Base-by-base conservation (phyloP, 495 filamentous ascomycete species). In the Penicillium riverlandense region DNA sequence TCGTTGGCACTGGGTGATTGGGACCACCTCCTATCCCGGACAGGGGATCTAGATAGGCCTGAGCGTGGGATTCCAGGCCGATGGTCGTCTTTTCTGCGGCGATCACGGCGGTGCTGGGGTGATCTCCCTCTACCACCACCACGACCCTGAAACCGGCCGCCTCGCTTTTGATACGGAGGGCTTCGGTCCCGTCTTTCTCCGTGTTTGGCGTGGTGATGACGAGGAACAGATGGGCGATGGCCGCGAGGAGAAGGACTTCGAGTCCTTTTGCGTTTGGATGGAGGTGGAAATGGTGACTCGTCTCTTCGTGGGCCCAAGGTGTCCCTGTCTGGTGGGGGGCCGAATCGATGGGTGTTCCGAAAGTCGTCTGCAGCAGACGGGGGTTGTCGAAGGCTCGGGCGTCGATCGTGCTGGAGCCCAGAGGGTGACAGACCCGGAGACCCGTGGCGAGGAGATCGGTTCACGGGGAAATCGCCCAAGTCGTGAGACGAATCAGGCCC, bases 231-330 rank as follows among this genome's bases (percentile, higher is more conserved):
- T 37, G 48, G 48, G 31, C 52, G 59, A 14, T 47, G 55, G 29
- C 45, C 52, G 14, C 52, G 44, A 16, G 70, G 68, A 8, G 74
- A 75, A 35, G 70, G 72, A 44, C 66, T 74, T 37, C 70, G 65
- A 43, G 67, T 74, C 47, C 70, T 65, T 50, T 69, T 64, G 34
- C 70, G 59, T 58, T 73, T 71, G 14, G 49, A 55, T 29, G 61
- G 66, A 35, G 59, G 58, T 34, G 45, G 61, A 32, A 59, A 60
- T 44, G 62, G 55, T 16, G 58, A 61, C 14, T 65, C 55, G 40
- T 66, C 62, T 57, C 65, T 44, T 40, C 53, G 57, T 40, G 47
- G 41, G 14, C 35, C 40, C 11, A 42, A 44, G 15, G 15, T 31
- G 31, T 63, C 52, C 53, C 56, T 62, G 14, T 60, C 55, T 28